phyloP scores from a whole-genome alignment of 495 filamentous ascomycete genomes.

The Staphylotrichum tortipilum region DNA sequence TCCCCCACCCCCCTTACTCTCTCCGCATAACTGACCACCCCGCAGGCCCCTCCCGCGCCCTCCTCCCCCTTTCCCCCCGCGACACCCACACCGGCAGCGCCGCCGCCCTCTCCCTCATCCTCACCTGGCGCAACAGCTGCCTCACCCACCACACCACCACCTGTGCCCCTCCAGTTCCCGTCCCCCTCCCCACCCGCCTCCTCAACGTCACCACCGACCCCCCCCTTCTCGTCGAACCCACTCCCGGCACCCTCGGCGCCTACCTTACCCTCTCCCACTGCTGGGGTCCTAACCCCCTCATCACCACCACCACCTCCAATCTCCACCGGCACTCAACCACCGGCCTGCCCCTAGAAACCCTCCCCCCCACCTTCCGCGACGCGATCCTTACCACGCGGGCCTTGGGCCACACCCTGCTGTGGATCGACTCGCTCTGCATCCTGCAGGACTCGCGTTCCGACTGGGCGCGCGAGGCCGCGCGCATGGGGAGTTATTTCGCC shows the following conservation, averaged over 20 bases:
- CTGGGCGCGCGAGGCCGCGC: not conserved
- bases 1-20: too few species aligned
- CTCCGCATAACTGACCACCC: too few species aligned
- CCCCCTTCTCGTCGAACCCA: not conserved
- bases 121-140: not conserved
- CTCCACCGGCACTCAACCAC: not conserved
- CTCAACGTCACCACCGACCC: not conserved
- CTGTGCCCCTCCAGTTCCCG: not conserved
- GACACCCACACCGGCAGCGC: not conserved
- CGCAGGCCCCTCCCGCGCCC: not conserved
- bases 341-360: not conserved
- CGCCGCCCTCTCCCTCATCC: not conserved
- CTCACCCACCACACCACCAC: not conserved
- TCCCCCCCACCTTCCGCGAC: not conserved
- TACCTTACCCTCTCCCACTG: not conserved
- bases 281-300: not conserved
- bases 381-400: not conserved
- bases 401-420: not conserved
- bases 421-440: conserved; percentile 2
- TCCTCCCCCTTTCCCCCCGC: not conserved
- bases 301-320: not conserved
- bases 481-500: not conserved
- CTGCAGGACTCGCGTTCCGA: not conserved
- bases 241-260: not conserved
- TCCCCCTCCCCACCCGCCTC: not conserved